Base-by-base conservation (phyloP, 768 basidiomycete genomes). In the Collybia mongolica region DNA sequence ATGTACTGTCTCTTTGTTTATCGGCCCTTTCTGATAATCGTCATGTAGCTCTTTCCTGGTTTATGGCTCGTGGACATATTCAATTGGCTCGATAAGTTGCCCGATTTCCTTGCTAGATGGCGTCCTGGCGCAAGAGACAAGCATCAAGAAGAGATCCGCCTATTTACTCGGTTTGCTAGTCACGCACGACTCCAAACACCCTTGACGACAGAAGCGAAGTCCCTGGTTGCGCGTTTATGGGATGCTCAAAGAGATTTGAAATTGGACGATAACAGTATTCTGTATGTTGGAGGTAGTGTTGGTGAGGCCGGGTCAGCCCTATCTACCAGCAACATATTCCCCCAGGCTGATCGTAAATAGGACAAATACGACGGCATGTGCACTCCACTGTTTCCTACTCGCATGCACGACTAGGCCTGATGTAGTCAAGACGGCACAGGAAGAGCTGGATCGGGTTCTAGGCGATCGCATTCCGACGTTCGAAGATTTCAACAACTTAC, bases 161-260 rank as follows among this genome's bases (percentile, higher is more conserved):
- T 51, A 23, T 51, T 51, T 19, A 24, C 49, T 2, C 49, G 49
- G 14, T 51, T 51, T 20, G 43, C 49, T 39, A 49, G 40, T n/a
- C 24, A 43, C 18, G 48, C 39, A 4, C 12, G n/a, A 17, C 48
- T 39, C 11, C 39, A 49, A 20, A 29, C 35, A 17, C 48, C 48
- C 4, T 15, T 24, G 15, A 42, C 32, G 7, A n/a, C 41, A 14
- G 39, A 36, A 42, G 32, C 23, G 17, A 49, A 49, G 32, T 18
- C 48, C 3, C 48, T 49, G 1, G 48, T 49, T 6, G 48, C 48
- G 6, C 48, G 41, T 18, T 18, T 40, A 7, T 49, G 48, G 48
- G 48, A 42, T 15, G 17, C 40, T 14, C 39, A 49, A 22, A 39
- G 41, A 12, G 48, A 49, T 14, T 19, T 42, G 6, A 29, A 29